These are phyloP conservation scores for Thielaviopsis populi DNA, from an alignment of 2,329 filamentous ascomycete species.

Conservation along the genomic window DNA sequence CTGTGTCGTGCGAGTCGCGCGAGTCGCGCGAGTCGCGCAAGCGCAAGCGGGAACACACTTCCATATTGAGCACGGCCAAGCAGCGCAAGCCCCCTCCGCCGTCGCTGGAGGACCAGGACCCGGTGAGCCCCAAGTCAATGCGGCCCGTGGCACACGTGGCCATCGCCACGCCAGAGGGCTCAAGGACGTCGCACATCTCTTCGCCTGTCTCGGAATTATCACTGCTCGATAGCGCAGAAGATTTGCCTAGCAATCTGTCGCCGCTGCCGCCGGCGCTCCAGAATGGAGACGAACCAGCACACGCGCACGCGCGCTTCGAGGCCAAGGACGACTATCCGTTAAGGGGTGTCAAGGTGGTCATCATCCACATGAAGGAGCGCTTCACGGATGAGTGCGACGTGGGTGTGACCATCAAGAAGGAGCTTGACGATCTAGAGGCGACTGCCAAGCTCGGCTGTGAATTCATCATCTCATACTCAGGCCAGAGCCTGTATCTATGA, in stretches of 20 bases:
- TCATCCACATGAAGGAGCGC: constrained; percentile 90
- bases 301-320: too few species aligned
- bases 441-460: constrained; percentile 58
- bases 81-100: constrained; percentile 16
- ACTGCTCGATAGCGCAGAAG: constrained; percentile 16
- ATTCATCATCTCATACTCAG: constrained; percentile 56
- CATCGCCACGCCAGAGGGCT: constrained; percentile 16
- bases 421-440: constrained; percentile 52
- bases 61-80: constrained; percentile 17
- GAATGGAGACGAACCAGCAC: constrained; percentile 21
- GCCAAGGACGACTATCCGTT: constrained; percentile 35
- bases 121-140: constrained; percentile 38
- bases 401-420: constrained; percentile 49
- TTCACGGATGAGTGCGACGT: constrained; percentile 55
- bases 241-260: constrained; percentile 27
- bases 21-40: constrained; percentile 44
- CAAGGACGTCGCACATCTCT: constrained; percentile 11
- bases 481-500: constrained; percentile 42
- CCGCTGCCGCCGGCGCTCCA: constrained; percentile 34
- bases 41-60: constrained; percentile 40
- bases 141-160: constrained; percentile 20
- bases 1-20: constrained; percentile 27
- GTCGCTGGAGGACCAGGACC: constrained; percentile 25
- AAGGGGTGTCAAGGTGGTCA: constrained; percentile 59
- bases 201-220: constrained; percentile 1